Evolutionary conservation across 1,284 basidiomycete genomes (phyloP).

Genomic region (Vanrija sp.): DNA sequence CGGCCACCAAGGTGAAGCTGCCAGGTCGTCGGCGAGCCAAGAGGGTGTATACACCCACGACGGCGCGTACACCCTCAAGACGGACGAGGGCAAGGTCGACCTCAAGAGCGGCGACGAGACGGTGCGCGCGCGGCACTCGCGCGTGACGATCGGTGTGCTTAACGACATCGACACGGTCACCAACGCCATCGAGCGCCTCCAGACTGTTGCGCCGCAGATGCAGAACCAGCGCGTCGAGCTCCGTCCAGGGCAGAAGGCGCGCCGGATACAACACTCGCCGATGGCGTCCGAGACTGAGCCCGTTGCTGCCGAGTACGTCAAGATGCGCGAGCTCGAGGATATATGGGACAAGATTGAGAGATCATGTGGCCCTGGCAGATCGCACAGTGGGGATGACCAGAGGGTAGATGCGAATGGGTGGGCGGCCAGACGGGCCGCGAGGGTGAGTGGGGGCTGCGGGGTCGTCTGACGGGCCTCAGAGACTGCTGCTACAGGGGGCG

Average conservation of each 20-base stretch:
- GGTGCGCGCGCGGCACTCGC: not conserved
- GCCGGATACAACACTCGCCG: not conserved
- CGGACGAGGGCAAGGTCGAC: not conserved
- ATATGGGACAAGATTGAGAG: constrained; percentile 40
- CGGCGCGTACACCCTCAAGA: not conserved
- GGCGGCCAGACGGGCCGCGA: constrained; percentile 16
- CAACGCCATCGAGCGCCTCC: constrained; percentile 78
- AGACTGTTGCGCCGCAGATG: constrained; percentile 74
- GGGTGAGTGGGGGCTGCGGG: constrained; percentile 1
- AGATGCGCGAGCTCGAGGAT: constrained; percentile 36
- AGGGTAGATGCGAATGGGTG: too few relatives aligned
- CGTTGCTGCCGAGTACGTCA: constrained; percentile 17
- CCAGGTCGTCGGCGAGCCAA: not conserved
- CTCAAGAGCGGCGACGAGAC: not conserved
- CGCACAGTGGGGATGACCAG: too few relatives aligned
- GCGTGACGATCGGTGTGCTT: not conserved
- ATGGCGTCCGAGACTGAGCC: not conserved
- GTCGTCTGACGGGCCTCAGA: not conserved
- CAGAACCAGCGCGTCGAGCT: constrained; percentile 82
- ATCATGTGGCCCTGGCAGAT: constrained; percentile 15
- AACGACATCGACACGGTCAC: constrained; percentile 74
- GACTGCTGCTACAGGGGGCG: not conserved
- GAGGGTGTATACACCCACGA: not conserved
- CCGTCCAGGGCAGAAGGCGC: constrained; percentile 38
- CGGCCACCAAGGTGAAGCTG: constrained; percentile 1